phyloP scores from a whole-genome alignment of 768 basidiomycete species.

The Suillus clintonianus region DNA sequence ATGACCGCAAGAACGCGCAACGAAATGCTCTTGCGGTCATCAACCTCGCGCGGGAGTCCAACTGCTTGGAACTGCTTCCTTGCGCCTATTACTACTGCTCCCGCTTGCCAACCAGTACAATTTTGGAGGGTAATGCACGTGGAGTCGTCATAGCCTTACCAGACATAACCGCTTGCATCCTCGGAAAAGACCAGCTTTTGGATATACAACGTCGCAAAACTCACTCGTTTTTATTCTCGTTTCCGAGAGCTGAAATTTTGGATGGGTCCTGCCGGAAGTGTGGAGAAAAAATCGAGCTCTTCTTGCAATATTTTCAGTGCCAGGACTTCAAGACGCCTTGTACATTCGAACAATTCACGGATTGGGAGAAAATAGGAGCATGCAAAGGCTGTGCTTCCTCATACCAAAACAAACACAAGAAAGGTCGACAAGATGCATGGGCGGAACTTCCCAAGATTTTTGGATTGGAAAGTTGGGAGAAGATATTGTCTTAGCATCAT shows the following conservation, averaged over 20 bases:
- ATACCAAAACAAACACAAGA: neutral
- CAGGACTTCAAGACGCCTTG: neutral
- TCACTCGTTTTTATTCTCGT: too few species aligned
- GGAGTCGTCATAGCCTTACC: neutral
- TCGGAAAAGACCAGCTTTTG: neutral
- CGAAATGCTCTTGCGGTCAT: neutral
- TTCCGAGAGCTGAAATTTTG: too few species aligned
- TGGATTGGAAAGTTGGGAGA: neutral
- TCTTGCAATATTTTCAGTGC: too few species aligned
- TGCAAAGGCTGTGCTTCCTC: neutral
- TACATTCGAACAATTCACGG: neutral
- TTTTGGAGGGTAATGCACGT: neutral
- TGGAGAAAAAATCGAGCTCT: too few species aligned
- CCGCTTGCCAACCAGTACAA: neutral
- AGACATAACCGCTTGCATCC: neutral
- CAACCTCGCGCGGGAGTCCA: constrained; percentile 5
- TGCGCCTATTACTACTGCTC: constrained; percentile 8
- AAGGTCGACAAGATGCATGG: neutral
- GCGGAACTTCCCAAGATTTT: neutral
- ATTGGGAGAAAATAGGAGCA: neutral
- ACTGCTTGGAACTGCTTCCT: constrained; percentile 1
- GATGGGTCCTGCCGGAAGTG: too few species aligned
- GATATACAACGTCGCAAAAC: neutral
- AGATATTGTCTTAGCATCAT: neutral
- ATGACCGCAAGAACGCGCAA: neutral